Base-by-base conservation (phyloP, 805 yeast genomes). In the Hemisphaericaspora nanyangensis region DNA sequence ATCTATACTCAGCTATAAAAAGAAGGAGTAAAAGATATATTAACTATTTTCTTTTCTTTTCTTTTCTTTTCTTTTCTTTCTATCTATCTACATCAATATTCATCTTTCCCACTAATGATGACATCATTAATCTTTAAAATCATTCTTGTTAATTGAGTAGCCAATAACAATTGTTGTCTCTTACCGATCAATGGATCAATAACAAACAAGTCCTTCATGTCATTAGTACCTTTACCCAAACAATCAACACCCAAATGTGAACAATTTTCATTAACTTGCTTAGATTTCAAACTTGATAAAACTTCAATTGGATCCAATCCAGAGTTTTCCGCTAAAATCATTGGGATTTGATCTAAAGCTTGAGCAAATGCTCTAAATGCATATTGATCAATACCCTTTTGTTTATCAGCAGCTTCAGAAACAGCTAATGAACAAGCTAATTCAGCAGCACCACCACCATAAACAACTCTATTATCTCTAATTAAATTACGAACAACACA, bases 391-490 rank as follows among this genome's bases (percentile, higher is more conserved):
- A 91, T 91, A 42, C 98, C 98, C 52, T 82, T 82, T 64, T 86
- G 95, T 56, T 78, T 80, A 61, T 91, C 96, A 35, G 98, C 97
- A 48, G 85, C 95, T 35, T 83, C 86, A 41, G 88, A 73, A 12
- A 93, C 95, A 13, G 93, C 95, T 51, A 93, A 68, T 11, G 98
- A 89, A 71, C 95, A 85, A 2, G 96, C 76, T 38, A 93, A 81
- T 68, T 93, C 99, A 27, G 98, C 95, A 17, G 99, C 95, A 50
- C 99, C 99, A 52, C 99, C 99, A 47, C 99, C 99, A 57, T 93
- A 93, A n/a, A 95, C 97, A 33, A 93, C 87, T 62, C 96, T 78
- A 60, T 80, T 83, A 62, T 95, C 98, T 54, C 82, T 79, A 37
- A 95, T 83, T 59, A 93, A 77, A 67, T 93, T 95, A 69, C 99